Evolutionary conservation across 1,284 basidiomycete genomes (phyloP), one percentile per base, ranked within the genome.

Genomic region (Ceratobasidium sp.): DNA sequence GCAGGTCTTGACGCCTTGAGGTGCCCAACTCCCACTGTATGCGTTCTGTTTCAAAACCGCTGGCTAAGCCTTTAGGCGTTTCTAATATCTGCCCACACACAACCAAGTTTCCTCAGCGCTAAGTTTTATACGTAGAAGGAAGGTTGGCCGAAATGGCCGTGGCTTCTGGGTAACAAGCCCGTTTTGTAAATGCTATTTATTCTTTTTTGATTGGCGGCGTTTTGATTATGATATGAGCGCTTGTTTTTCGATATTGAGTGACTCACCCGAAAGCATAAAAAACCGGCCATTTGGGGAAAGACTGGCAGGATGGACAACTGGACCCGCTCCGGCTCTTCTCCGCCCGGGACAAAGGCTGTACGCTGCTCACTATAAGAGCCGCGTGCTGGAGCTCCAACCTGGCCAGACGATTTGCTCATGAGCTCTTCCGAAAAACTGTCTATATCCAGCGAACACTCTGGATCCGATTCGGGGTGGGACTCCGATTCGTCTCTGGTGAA

Each of bases 301-400:
- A 37, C 58, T 59, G 13, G 58, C 58, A 24, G 9, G 9, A 4
- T 4, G 27, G 27, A 1, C 22, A 14, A 4, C 3, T 29, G 24
- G 51, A 24, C 27, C 58, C 37, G 6, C 9, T 39, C 37, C 34
- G 58, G 7, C 34, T 19, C 1, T 8, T 24, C n/a, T 19, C 19
- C 11, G 31, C 19, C 37, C 58, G 58, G 41, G 62, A 24, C 24
- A 19, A 39, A 64, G 62, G 62, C 62, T 64, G 46, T 64, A 13
- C 37, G 29, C 16, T 27, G 9, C 37, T 27, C 31, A 37, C 46
- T 34, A 64, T 63, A 62, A 46, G 51, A 51, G 24, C 46, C n/a
- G 19, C 31, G 1, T 7, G 27, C 7, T 34, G 13, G 16, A 2
- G 11, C 62, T 34, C 9, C 6, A 16, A 14, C 27, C 24, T n/a